Base-by-base conservation (phyloP, 108 stramenopile genomes). In the Asterionellopsis glacialis region DNA sequence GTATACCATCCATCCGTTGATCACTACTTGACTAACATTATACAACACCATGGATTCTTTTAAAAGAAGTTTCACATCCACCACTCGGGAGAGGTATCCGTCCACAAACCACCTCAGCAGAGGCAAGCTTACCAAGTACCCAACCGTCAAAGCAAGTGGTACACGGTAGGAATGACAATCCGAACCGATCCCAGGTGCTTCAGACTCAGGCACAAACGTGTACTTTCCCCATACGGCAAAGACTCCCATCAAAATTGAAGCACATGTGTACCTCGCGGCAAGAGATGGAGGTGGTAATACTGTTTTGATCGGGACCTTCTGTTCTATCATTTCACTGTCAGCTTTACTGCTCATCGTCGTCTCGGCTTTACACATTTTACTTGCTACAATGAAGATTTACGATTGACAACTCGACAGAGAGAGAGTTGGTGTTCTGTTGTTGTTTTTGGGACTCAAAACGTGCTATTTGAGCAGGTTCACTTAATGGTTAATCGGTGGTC, bases 1-100 rank as follows among this genome's bases (percentile, higher is more conserved):
- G 62, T 75, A 88, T 1, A 95, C 90, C 95, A 96, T 99, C 91
- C 96, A 99, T 16, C 75, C 82, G 73, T 97, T 98, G n/a, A 99
- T 68, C 28, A 83, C 40, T 15, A 97, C 94, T 63, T 98, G 98
- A 0, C 79, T 81, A 22, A 91, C 79, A 75, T 99, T 99, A 94
- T 99, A 98, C 53, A 94, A 53, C 45, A 99, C 55, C 93, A 95
- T 95, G 40, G 88, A 79, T 67, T 90, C 88, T 26, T 74, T 79
- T 11, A 95, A 68, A 10, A 91, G 74, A 18, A 78, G 41, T 59
- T 91, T 91, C 64, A 87, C 80, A 72, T 95, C 84, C 41, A 89
- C 80, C 10, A 39, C 41, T 11, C 70, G 49, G 0, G 74, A 61
- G 0, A 91, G 53, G 59, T 55, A 80, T 11, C 61, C 79, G 22